Evolutionary conservation across 345 rosid species (phyloP).

Genomic region (Erodium maritimum): DNA sequence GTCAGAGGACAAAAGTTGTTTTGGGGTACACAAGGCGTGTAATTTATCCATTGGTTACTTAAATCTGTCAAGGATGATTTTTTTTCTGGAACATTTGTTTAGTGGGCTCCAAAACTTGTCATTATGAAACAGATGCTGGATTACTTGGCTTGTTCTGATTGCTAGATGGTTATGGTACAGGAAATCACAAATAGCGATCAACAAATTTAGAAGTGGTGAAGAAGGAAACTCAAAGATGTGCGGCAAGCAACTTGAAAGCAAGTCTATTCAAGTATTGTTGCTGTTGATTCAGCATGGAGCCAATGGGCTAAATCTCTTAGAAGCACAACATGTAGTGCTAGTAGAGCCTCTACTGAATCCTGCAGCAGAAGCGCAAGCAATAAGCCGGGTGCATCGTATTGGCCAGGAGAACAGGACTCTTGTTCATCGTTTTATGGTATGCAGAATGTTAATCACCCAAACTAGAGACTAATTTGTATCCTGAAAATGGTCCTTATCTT

Average conservation of each 20-base stretch:
- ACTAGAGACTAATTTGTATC: no score
- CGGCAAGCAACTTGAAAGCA: constrained; percentile 16
- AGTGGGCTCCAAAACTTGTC: neutral
- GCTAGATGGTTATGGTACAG: constrained; percentile 25
- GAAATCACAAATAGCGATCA: constrained; percentile 75
- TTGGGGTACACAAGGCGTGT: neutral
- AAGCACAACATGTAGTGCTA: constrained; percentile 87
- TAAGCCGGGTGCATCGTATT: constrained; percentile 83
- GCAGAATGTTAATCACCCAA: constrained; percentile 10
- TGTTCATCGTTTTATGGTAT: constrained; percentile 82
- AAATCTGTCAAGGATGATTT: neutral
- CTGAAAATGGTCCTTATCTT: no score
- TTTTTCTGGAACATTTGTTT: no score
- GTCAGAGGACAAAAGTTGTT: neutral
- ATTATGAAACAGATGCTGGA: neutral
- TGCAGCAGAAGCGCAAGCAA: constrained; percentile 94
- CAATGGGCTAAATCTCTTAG: constrained; percentile 89
- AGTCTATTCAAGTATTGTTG: constrained; percentile 56
- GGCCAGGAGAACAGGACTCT: constrained; percentile 73
- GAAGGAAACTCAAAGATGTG: constrained; percentile 6
- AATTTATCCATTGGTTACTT: neutral
- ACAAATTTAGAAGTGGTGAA: constrained; percentile 38
- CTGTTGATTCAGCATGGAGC: constrained; percentile 93
- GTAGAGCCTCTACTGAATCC: constrained; percentile 94
- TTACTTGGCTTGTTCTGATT: neutral